phyloP scores from a whole-genome alignment of 176 grass and related monocot species.

The Calamus simplicifolius region DNA sequence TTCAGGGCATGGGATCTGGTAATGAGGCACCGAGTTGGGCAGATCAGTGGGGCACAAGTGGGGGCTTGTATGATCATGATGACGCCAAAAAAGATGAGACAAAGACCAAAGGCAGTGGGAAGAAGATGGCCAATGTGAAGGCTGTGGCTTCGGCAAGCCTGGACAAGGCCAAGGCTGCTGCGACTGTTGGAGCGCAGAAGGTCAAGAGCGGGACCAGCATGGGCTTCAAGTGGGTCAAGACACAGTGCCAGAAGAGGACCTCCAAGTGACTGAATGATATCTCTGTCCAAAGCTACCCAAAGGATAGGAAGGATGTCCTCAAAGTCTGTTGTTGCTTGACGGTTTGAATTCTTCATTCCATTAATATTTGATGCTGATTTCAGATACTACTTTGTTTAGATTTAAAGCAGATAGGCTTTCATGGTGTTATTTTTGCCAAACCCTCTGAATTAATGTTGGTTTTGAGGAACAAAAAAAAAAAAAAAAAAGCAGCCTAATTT shows the following conservation, averaged over 20 bases:
- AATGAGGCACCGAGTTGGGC: constrained; percentile 30
- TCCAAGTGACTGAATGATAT: constrained; percentile 1
- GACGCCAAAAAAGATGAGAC: not conserved
- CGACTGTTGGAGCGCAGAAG: constrained; percentile 42
- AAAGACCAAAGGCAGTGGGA: constrained; percentile 17
- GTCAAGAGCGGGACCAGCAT: constrained; percentile 42
- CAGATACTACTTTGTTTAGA: too few relatives aligned
- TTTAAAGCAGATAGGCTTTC: too few relatives aligned
- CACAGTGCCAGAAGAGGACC: constrained; percentile 46
- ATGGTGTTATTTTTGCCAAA: too few relatives aligned
- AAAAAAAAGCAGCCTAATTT: too few relatives aligned
- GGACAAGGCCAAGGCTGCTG: constrained; percentile 50
- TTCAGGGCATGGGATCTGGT: constrained; percentile 26
- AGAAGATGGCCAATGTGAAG: constrained; percentile 37
- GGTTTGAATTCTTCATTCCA: too few relatives aligned
- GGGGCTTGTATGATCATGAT: constrained; percentile 19
- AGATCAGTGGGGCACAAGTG: constrained; percentile 41
- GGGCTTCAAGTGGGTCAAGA: constrained; percentile 66
- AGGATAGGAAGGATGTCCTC: too few relatives aligned
- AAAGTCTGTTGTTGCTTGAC: too few relatives aligned
- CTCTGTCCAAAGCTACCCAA: too few relatives aligned
- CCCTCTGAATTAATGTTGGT: too few relatives aligned
- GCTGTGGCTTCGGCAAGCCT: constrained; percentile 36
- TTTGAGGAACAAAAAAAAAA: too few relatives aligned
- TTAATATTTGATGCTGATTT: too few relatives aligned